Conservation (phyloP, 2,329 filamentous ascomycete genomes). For the Arthrobotrys sinensis region DNA sequence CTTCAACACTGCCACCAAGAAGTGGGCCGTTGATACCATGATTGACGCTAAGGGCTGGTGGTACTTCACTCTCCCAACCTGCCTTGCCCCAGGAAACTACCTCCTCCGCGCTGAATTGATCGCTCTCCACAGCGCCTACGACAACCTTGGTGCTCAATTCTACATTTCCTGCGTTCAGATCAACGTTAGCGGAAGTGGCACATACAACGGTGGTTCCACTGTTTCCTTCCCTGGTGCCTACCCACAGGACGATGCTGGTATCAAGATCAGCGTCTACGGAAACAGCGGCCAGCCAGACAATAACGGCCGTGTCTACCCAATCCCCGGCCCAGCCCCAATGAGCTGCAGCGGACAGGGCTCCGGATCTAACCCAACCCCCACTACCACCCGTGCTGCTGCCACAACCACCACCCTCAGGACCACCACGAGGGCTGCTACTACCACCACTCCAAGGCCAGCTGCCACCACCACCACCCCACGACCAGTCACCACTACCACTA, state of each 20-base stretch:
- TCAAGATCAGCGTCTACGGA: conserved; percentile 55
- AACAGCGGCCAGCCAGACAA: conserved; percentile 58
- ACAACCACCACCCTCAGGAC: conserved; percentile 22
- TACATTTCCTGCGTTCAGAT: conserved; percentile 67
- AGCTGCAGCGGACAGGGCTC: conserved; percentile 38
- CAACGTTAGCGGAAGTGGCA: conserved; percentile 65
- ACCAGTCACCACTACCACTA: conserved; percentile 32
- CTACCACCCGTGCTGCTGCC: conserved; percentile 9
- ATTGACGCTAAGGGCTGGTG: conserved; percentile 70
- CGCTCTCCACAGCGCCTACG: conserved; percentile 61
- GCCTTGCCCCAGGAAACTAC: conserved; percentile 65
- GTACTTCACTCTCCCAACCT: conserved; percentile 66
- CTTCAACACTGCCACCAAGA: conserved; percentile 66
- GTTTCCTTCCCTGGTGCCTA: conserved; percentile 66
- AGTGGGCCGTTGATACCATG: conserved; percentile 72
- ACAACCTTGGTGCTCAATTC: conserved; percentile 66
- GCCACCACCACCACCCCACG: conserved; percentile 23
- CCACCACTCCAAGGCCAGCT: conserved; percentile 19
- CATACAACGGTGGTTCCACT: conserved; percentile 42
- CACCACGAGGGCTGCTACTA: conserved; percentile 18
- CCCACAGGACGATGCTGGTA: conserved; percentile 66
- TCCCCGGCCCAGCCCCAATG: conserved; percentile 50
- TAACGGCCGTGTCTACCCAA: conserved; percentile 37
- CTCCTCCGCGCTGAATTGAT: conserved; percentile 62
- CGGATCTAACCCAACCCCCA: conserved; percentile 14